Base-by-base conservation (phyloP, 208 protist genomes). In the Leishmania guyanensis region DNA sequence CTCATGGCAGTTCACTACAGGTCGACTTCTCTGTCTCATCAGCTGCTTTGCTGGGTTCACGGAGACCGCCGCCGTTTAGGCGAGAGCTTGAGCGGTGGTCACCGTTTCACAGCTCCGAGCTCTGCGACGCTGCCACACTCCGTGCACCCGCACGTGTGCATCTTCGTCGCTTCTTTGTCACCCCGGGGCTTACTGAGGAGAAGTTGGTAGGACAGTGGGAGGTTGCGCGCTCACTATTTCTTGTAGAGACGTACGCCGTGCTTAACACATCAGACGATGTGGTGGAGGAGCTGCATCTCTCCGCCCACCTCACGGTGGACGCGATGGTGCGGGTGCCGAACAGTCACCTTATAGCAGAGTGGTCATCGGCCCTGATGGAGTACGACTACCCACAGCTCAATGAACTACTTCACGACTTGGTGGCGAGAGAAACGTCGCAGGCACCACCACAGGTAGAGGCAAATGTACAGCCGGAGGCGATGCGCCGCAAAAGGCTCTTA, bases 111-210 rank as follows among this genome's bases (percentile, higher is more conserved):
- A 65, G 72, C 26, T 58, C 51, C 1, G 53, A 69, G 33, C 78
- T 86, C 17, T 53, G 74, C 65, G 46, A 79, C 8, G 22, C 26
- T 10, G 74, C 78, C 3, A 26, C 65, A 62, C 10, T 54, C 6
- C 9, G 36, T 29, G 72, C 71, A 62, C 54, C 82, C 36, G 56
- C 58, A 1, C 80, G 77, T 17, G 6, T 82, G 53, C 51, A 71
- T 36, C 8, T 86, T 50, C 71, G 75, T 26, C 82, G 82, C 54
- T 76, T 81, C 48, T 86, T 86, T 43, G 14, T 48, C 66, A 33
- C 39, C 9, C 29, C 60, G 1, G 77, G n/a, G 29, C 53, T 82
- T 9, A 75, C 65, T 2, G 78, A 77, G 33, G 82, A 39, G 17
- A n/a, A 5, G 5, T 8, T 86, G 6, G 54, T 29, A 6, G 26